Base-by-base conservation (phyloP, 1,139 yeast genomes). In the Geotrichum fermentans region DNA sequence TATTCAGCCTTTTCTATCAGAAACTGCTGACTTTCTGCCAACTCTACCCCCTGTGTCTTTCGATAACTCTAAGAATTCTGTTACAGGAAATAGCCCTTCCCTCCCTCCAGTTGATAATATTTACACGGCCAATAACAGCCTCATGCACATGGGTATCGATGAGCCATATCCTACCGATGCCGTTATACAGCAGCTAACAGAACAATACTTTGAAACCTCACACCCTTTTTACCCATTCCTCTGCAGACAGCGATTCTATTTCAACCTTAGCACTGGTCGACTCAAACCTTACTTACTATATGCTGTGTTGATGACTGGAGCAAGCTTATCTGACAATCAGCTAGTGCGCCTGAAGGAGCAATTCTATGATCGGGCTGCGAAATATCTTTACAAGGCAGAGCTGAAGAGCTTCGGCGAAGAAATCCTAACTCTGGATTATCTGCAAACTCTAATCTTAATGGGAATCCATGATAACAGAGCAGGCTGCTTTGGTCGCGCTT, bases 401-500 rank as follows among this genome's bases (percentile, higher is more conserved):
- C 38, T 45, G 28, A 37, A 45, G 21, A 53, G 54, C n/a, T 46
- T 38, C 20, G 60, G 61, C 16, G 56, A 58, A 38, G 53, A 44
- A 4, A 45, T 58, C 10, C 48, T 53, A 21, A 48, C 48, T 28
- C 38, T 60, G 3, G 54, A 56, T 42, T 64, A 55, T 47, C 55
- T 61, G 3, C 66, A 63, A 51, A 58, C 67, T 2, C 45, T 58
- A 38, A 45, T 55, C 7, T 51, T 65, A 10, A 33, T 64, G n/a
- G 53, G 58, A 11, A 46, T 55, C 22, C 56, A 55, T 45, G 67
- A 65, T 48, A 58, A 57, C 47, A 52, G 57, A n/a, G 44, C 49
- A 24, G 63, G 61, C 17, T 43, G 48, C 41, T 59, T 65, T 41
- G 58, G 63, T 5, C 59, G 62, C 36, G 67, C 66, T 2, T 65